Evolutionary conservation across 176 grass and related monocot species (phyloP), one percentile per base, ranked within the genome.

Genomic region (Musa itinerans): DNA sequence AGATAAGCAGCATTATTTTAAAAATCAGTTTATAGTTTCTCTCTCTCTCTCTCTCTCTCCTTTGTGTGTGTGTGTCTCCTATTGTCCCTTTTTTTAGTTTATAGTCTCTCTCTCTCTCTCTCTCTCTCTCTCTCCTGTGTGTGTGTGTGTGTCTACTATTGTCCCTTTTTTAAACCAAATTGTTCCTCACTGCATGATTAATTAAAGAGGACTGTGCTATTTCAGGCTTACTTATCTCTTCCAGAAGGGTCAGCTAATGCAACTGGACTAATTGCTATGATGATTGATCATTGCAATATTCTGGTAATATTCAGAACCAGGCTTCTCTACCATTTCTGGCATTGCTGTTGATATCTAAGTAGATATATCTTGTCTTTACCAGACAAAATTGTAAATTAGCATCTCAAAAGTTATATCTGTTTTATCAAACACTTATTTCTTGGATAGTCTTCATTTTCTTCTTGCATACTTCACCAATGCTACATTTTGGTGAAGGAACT

Each of bases 141-240:
- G 34, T 43, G 4, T 6, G 34, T 29, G 2, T 43, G 34, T 43
- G 34, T 61, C n/a, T n/a, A 0, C 1, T 61, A 61, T 57, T 2
- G 15, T 61, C 57, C 57, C 57, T n/a, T 7, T 61, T 21, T n/a
- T n/a, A 8, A n/a, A 17, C 16, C 57, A 61, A 59, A 61, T 61
- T 61, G 6, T 61, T n/a, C 57, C n/a, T n/a, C n/a, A 19, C 13
- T 16, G 55, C 55, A 57, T 57, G 55, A 57, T 16, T 57, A 16
- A 16, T 57, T 17, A 57, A 16, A 17, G 55, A 19, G 66, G 63
- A 25, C 3, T 43, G 52, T 85, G 75, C 83, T 86, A 63, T 77
- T 81, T 80, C 74, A 90, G 88, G 86, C 81, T 76, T 90, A 86
- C 75, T 84, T 90, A 73, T 90, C 88, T 84, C 89, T 92, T 86